Evolutionary conservation across 2,329 filamentous ascomycete genomes (phyloP), one percentile per base, ranked within the genome.

Genomic region (Ascochyta fabae): DNA sequence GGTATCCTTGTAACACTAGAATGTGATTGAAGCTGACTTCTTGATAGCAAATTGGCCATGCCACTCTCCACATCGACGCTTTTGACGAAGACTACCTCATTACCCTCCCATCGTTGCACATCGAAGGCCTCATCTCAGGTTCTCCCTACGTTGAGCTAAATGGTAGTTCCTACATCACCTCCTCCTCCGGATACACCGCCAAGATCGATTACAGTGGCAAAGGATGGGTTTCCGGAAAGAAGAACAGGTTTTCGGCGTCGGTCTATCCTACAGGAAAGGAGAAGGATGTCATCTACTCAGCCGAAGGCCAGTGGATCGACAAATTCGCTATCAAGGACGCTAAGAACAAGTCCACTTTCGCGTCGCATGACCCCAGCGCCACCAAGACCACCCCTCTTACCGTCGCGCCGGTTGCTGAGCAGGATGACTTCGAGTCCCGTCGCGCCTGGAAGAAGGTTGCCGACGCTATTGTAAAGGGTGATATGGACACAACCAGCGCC

Each of bases 171-270:
- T 91, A 90, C 78, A 97, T 99, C 68, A 86, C 87, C 52, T 95
- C 91, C 61, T 95, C 89, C 23, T 89, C 88, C 2, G 94, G 95
- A 48, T 97, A 89, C 79, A 89, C 92, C 4, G 86, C 91, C 61
- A 93, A 92, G 79, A 90, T 98, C 69, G 92, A 96, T 74, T 99
- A 96, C 80, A 90, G 87, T 58, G 93, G 94, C 69, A 94, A 92
- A 74, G 94, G 94, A 54, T 99, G 94, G 94, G 78, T 99, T 9
- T 92, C 89, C 41, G 95, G 94, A 64, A 96, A 96, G 83, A 97
- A 96, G 81, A 98, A 98, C 80, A 90, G 84, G 53, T 92, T 98
- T 74, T 86, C 82, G 12, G 94, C 92, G 13, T 82, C 82, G 23
- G 75, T 98, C 53, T 92, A 89, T 78, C 90, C 76, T 78, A 86